A percentile compares a stretch with the other conserved stretches of the same genome.
These are phyloP conservation scores for Rhodotorula sp. DNA, from an alignment of 1,284 basidiomycete species.

Conservation along the genomic window DNA sequence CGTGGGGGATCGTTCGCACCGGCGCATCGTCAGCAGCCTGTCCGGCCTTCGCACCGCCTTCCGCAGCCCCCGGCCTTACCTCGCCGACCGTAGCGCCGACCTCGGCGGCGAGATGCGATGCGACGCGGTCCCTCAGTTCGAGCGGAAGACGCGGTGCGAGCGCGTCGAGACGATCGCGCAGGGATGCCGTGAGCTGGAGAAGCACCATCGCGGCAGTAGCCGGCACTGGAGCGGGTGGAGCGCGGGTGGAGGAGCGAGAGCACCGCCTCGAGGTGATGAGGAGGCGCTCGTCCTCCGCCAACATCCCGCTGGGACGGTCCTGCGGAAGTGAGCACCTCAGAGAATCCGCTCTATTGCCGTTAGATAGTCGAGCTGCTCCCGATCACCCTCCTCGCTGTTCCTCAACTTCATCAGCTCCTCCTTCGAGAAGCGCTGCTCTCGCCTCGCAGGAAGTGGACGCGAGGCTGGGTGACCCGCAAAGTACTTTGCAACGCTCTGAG, in stretches of 20 bases:
- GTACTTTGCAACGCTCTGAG: too few species aligned
- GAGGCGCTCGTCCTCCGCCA: not conserved
- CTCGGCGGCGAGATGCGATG: not conserved
- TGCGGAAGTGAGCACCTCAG: too few species aligned
- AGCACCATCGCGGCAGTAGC: slow-evolving; percentile 17
- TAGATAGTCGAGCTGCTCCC: too few species aligned
- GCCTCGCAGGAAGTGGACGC: too few species aligned
- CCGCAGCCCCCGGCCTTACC: not conserved
- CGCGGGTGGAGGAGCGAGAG: not conserved
- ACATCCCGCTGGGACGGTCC: not conserved
- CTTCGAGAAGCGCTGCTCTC: not conserved
- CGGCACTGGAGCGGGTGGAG: not conserved
- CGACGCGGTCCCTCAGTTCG: slow-evolving; percentile 15
- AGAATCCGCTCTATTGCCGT: too few species aligned
- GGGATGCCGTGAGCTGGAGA: slow-evolving; percentile 8
- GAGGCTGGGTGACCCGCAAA: too few species aligned
- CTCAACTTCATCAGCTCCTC: not conserved
- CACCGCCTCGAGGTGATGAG: not conserved
- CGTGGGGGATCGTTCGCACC: slow-evolving; percentile 16
- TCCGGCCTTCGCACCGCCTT: not conserved
- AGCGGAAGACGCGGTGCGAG: slow-evolving; percentile 12
- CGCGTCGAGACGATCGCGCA: not conserved
- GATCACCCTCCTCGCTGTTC: not conserved
- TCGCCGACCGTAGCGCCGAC: not conserved
- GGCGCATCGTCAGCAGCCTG: too few species aligned